Percentiles rank a stretch among this genome's conserved stretches.
Conservation (phyloP, 371 early-diverging fungal species). For the Mucor mucedo region DNA sequence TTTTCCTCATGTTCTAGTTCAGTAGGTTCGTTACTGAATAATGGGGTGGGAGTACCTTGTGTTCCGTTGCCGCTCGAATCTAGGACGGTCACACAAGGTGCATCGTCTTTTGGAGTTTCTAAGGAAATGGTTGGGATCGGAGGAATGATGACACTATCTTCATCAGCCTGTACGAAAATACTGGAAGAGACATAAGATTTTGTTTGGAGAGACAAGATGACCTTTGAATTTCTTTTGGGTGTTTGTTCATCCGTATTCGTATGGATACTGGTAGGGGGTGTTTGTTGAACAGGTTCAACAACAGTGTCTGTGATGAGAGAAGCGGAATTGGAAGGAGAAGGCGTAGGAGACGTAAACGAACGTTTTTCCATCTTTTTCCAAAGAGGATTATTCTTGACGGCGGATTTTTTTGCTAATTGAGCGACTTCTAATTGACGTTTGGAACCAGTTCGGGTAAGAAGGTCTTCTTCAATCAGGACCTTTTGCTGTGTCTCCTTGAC, state of each 20-base stretch:
- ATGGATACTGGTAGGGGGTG: background rate
- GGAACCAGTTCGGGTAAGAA: constrained; percentile 11
- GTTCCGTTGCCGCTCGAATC: constrained; percentile 5
- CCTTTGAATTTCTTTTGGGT: constrained; percentile 33
- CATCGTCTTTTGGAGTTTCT: background rate
- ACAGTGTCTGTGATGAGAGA: background rate
- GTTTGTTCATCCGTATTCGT: background rate
- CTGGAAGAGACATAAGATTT: constrained; percentile 48
- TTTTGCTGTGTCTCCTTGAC: constrained; percentile 36
- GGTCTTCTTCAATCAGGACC: constrained; percentile 29
- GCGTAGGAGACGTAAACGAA: constrained; percentile 8
- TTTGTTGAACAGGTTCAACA: background rate
- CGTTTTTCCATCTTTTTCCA: constrained; percentile 40
- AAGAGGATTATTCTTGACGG: constrained; percentile 43
- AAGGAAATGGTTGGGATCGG: background rate
- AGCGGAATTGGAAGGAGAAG: background rate
- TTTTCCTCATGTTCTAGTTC: constrained; percentile 1
- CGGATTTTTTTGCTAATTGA: constrained; percentile 31
- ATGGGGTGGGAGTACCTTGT: constrained; percentile 5
- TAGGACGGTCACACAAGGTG: background rate
- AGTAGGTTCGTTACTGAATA: constrained; percentile 11
- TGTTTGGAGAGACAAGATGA: constrained; percentile 35
- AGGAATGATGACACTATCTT: constrained; percentile 5
- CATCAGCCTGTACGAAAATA: constrained; percentile 37
- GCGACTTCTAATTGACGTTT: constrained; percentile 29